Evolutionary conservation across 306 rosid species (phyloP).

Genomic region (Arachis stenosperma): DNA sequence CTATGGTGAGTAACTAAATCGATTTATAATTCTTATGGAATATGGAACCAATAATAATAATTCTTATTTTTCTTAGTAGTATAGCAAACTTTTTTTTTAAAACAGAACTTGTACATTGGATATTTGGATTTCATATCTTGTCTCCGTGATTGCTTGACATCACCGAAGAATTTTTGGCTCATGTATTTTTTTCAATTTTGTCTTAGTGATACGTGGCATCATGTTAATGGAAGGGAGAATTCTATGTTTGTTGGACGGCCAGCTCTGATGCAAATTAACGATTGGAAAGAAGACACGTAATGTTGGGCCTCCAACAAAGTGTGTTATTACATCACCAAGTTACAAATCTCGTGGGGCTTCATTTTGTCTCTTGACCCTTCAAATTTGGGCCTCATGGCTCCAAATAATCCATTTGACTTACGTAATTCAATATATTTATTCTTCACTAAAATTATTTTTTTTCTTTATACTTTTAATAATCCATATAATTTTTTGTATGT

Average conservation of each 20-base stretch:
- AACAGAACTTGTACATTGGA: too few species aligned
- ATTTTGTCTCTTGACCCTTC: neutral
- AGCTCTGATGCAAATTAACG: neutral
- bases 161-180: neutral
- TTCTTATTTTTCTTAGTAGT: too few species aligned
- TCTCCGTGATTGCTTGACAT: neutral
- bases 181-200: neutral
- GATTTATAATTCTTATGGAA: too few species aligned
- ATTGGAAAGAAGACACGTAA: slow-evolving; percentile 8
- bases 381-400: neutral
- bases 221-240: neutral
- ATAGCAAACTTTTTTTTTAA: too few species aligned
- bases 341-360: slow-evolving; percentile 5
- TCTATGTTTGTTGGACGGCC: neutral
- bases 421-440: neutral
- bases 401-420: neutral
- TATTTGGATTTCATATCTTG: too few species aligned
- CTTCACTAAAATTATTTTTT: too few species aligned
- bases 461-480: too few species aligned
- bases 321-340: neutral
- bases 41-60: too few species aligned
- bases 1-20: too few species aligned
- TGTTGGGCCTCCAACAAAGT: neutral
- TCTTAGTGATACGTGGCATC: neutral
- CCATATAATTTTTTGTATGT: too few species aligned